Evolutionary conservation across 2,329 filamentous ascomycete species (phyloP).

Genomic region (Ophiostoma tasmaniense): DNA sequence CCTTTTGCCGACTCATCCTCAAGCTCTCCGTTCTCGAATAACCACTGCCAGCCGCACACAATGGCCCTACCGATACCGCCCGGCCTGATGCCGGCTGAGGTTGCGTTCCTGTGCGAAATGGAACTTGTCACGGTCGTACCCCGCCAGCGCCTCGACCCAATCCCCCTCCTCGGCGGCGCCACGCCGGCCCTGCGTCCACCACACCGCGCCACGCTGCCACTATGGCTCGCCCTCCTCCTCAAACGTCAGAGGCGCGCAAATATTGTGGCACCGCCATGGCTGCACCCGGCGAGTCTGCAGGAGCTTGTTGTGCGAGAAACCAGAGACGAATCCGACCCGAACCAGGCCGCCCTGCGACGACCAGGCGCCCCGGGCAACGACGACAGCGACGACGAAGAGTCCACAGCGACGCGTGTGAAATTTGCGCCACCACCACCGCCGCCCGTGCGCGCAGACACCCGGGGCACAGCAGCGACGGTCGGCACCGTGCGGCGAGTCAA

Average conservation of each 20-base stretch:
- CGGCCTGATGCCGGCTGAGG: slow-evolving; percentile 71
- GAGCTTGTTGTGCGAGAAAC: slow-evolving; percentile 77
- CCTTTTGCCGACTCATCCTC: background rate
- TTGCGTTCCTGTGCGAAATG: slow-evolving; percentile 95
- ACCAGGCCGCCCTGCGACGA: background rate
- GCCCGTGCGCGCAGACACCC: slow-evolving; percentile 40
- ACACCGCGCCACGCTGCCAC: slow-evolving; percentile 66
- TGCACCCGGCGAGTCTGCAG: slow-evolving; percentile 65
- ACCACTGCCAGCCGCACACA: background rate
- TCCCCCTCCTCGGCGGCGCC: slow-evolving; percentile 72
- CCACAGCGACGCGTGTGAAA: slow-evolving; percentile 44
- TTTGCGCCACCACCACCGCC: slow-evolving; percentile 73
- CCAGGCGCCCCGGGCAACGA: background rate
- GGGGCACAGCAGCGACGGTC: slow-evolving; percentile 22
- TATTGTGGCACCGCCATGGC: slow-evolving; percentile 85
- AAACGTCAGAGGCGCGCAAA: slow-evolving; percentile 92
- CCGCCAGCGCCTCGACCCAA: slow-evolving; percentile 77
- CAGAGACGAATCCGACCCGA: slow-evolving; percentile 34
- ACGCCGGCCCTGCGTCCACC: slow-evolving; percentile 72
- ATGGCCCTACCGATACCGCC: slow-evolving; percentile 45
- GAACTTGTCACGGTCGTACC: slow-evolving; percentile 89
- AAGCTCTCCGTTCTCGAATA: background rate
- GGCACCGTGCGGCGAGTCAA: slow-evolving; percentile 22
- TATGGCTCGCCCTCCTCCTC: slow-evolving; percentile 91
- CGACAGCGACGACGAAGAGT: slow-evolving; percentile 6